phyloP scores from a whole-genome alignment of 2,329 filamentous ascomycete species.

The Aspergillus hortae region DNA sequence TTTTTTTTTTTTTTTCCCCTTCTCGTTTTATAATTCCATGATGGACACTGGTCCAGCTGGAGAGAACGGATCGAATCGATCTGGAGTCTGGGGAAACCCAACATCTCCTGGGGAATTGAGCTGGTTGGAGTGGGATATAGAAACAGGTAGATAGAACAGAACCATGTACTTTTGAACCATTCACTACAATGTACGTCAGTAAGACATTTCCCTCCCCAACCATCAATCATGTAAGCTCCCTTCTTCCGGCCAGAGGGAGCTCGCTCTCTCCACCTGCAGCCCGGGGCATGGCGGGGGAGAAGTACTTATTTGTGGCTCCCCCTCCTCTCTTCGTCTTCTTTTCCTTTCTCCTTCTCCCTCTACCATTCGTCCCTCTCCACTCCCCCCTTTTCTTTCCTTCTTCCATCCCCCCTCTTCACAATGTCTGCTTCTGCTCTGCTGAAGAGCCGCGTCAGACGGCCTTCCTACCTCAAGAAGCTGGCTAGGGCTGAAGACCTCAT shows the following conservation, averaged over 20 bases:
- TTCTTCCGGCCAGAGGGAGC: neutral
- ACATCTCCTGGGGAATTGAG: neutral
- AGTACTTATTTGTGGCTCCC: conserved; percentile 16
- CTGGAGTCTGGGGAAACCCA: neutral
- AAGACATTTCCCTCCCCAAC: too few species aligned
- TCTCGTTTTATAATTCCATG: neutral
- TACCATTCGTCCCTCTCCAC: conserved; percentile 8
- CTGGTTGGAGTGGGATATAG: neutral
- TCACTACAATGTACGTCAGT: neutral
- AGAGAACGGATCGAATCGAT: neutral
- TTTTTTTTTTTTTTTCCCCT: neutral
- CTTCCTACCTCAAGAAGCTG: conserved; percentile 76
- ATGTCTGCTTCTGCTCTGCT: conserved; percentile 68
- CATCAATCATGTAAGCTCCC: neutral
- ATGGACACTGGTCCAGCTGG: neutral
- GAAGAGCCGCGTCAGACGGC: conserved; percentile 69
- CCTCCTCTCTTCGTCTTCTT: conserved; percentile 1
- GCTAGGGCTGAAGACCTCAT: conserved; percentile 75
- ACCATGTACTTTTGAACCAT: neutral
- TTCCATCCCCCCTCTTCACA: conserved; percentile 10
- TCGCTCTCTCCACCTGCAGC: conserved; percentile 13
- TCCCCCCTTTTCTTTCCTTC: conserved; percentile 10
- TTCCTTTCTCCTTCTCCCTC: conserved; percentile 3
- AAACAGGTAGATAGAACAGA: neutral
- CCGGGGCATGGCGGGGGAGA: conserved; percentile 9